Percentiles rank a stretch among this genome's conserved stretches.
Conservation (phyloP, 352 stramenopile genomes). For the Globisporangium spiculum region DNA sequence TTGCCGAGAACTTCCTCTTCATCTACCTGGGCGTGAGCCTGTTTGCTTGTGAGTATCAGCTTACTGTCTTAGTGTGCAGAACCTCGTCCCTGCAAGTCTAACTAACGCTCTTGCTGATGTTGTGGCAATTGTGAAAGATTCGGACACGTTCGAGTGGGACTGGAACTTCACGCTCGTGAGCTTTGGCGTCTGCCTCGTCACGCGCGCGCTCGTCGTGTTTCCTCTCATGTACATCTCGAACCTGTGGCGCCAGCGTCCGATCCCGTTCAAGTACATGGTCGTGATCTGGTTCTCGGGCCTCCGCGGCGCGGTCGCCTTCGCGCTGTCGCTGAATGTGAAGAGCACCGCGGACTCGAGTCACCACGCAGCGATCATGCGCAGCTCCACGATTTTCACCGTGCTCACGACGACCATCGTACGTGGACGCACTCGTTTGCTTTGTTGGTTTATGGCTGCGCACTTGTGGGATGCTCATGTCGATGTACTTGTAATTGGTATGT, state of each 20-base stretch:
- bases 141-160: slow-evolving; percentile 35
- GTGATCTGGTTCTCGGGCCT: slow-evolving; percentile 84
- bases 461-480: neutral
- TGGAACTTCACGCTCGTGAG: slow-evolving; percentile 36
- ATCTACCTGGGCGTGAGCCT: slow-evolving; percentile 42
- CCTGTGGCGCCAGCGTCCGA: slow-evolving; percentile 21
- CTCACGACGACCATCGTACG: slow-evolving; percentile 56
- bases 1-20: slow-evolving; percentile 53
- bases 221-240: slow-evolving; percentile 32
- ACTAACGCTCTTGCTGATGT: neutral
- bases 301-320: slow-evolving; percentile 83
- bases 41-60: slow-evolving; percentile 25
- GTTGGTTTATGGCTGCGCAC: neutral
- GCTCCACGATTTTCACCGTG: slow-evolving; percentile 59
- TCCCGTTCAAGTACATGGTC: slow-evolving; percentile 35
- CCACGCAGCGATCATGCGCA: slow-evolving; percentile 66
- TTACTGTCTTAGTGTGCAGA: too few species aligned
- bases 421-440: neutral
- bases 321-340: slow-evolving; percentile 75
- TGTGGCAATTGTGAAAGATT: slow-evolving; percentile 11
- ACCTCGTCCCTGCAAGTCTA: too few species aligned
- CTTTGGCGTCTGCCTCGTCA: slow-evolving; percentile 27
- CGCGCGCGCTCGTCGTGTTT: slow-evolving; percentile 32
- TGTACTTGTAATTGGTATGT: neutral
- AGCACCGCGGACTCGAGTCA: slow-evolving; percentile 27